Percentiles rank a stretch among this genome's conserved stretches.
phyloP scores from a whole-genome alignment of 1,284 basidiomycete species.

The Fomitopsis pinicola region DNA sequence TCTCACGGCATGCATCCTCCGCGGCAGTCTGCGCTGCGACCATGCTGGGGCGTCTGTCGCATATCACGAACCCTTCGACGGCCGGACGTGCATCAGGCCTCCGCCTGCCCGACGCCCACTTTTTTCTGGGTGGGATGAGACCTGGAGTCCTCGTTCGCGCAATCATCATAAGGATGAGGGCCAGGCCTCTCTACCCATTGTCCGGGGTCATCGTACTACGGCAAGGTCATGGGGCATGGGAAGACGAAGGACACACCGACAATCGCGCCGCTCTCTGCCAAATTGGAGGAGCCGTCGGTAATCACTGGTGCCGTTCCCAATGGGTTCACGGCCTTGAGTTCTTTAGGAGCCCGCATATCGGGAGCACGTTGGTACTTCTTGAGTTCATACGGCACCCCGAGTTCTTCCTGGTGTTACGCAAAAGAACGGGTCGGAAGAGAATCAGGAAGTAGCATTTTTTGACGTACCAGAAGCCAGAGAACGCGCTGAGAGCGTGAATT shows the following conservation, averaged over 20 bases:
- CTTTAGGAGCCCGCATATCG: constrained; percentile 34
- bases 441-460: not conserved
- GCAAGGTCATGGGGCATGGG: not conserved
- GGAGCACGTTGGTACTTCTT: constrained; percentile 41
- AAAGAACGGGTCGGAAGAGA: not conserved
- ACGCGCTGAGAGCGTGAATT: constrained; percentile 49
- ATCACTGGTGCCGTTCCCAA: constrained; percentile 32
- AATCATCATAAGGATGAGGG: too few relatives aligned
- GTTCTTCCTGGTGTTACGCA: constrained; percentile 39
- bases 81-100: too few relatives aligned
- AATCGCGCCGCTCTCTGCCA: constrained; percentile 34
- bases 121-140: too few relatives aligned
- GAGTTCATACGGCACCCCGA: constrained; percentile 43
- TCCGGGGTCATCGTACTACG: too few relatives aligned
- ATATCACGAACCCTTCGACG: too few relatives aligned
- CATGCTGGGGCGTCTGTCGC: too few relatives aligned
- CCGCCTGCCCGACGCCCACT: too few relatives aligned
- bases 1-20: too few relatives aligned
- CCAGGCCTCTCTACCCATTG: too few relatives aligned
- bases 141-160: too few relatives aligned
- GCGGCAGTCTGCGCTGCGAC: too few relatives aligned
- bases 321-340: constrained; percentile 28
- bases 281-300: constrained; percentile 27
- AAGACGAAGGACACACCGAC: constrained; percentile 19
- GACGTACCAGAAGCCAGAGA: constrained; percentile 48